These are phyloP conservation scores for Torrubiellomyces zombiae DNA, from an alignment of 2,329 filamentous ascomycete genomes.

Conservation along the genomic window DNA sequence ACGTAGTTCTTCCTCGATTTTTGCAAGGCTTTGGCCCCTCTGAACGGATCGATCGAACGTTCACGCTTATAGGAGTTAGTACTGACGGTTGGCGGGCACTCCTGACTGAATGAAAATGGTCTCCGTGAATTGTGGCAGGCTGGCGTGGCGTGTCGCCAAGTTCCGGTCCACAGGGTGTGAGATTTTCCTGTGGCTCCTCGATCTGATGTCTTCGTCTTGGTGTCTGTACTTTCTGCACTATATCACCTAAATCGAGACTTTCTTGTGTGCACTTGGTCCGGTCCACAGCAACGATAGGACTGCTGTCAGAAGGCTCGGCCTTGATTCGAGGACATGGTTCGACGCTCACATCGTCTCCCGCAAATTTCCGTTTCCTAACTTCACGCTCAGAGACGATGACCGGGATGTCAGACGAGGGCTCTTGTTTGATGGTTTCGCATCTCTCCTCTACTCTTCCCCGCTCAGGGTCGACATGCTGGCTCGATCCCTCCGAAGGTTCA, in stretches of 20 bases:
- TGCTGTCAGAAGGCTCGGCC: conserved; percentile 16
- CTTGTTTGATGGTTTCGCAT: too few relatives aligned
- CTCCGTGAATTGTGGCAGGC: conserved; percentile 2
- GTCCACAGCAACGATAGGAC: conserved; percentile 10
- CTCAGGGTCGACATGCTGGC: too few relatives aligned
- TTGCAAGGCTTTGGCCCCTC: conserved; percentile 8
- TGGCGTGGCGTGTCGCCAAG: background rate
- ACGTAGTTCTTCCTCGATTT: conserved; percentile 10
- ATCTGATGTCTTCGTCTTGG: conserved; percentile 19
- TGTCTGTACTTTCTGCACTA: conserved; percentile 15
- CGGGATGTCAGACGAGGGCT: conserved; percentile 35
- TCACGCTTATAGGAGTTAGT: conserved; percentile 21
- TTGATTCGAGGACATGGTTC: conserved; percentile 22
- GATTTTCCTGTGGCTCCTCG: conserved; percentile 7
- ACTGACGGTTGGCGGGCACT: conserved; percentile 10
- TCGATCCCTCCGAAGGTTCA: conserved; percentile 9
- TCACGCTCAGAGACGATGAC: conserved; percentile 32
- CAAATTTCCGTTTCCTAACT: conserved; percentile 29
- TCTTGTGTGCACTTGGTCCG: conserved; percentile 24
- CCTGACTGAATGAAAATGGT: conserved; percentile 1
- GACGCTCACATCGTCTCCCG: conserved; percentile 9
- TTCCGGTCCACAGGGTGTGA: conserved; percentile 1
- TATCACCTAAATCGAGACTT: conserved; percentile 38
- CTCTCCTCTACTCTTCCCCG: too few relatives aligned
- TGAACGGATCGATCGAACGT: conserved; percentile 11